Base-by-base conservation (phyloP, 306 rosid species). In the Sicyos baderoa region DNA sequence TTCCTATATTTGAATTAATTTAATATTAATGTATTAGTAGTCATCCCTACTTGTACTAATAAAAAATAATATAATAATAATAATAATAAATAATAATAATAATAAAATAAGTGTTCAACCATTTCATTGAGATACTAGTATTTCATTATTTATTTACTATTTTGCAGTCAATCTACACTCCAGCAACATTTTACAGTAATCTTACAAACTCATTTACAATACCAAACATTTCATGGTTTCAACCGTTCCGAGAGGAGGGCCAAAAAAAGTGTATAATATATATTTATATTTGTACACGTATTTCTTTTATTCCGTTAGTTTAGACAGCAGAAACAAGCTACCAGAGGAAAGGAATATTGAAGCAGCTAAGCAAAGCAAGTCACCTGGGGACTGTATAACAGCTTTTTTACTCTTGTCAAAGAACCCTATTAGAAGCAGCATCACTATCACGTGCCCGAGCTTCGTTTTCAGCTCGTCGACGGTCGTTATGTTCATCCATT, bases 391-490 rank as follows among this genome's bases (percentile, higher is more conserved):
- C 27, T 82, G 78, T 70, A 93, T 87, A 3, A 61, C 69, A 61
- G 88, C 95, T 76, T 83, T 84, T 87, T 87, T 93, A 74, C 91
- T 86, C 84, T 80, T 93, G 70, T 93, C 98, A 51, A 86, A 80
- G 79, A 86, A 71, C 40, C 98, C 96, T 63, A 93, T 93, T 54
- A 89, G 83, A 80, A 93, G 98, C 72, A 93, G 84, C 99, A 93
- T 93, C 74, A 93, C 97, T 82, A 90, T 93, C 1, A 93, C 97
- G 75, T 90, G 97, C 29, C 97, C 99, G 42, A 93, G 60, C 85
- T 93, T 93, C 19, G 97, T 90, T 83, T 93, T 93, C 77, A 90
- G 86, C 76, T 90, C 97, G 74, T 88, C 75, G 15, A 93, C 96
- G 0, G 91, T 84, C 64, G 76, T 85, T 54, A 93, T 72, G 22